Evolutionary conservation across 805 yeast genomes (phyloP).

Genomic region (Suhomyces sp.): DNA sequence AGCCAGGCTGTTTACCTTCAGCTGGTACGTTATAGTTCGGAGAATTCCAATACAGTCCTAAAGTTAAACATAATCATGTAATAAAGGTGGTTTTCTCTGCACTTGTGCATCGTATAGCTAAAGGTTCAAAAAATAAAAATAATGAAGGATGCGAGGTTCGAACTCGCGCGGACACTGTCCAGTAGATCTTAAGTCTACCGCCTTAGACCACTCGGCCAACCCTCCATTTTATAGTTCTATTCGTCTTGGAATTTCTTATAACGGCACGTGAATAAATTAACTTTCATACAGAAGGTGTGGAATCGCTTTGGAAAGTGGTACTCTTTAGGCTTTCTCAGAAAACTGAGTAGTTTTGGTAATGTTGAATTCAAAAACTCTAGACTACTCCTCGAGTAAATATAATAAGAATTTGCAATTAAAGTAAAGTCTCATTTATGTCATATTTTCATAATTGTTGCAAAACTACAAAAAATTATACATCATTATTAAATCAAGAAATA

Average conservation of each 20-base stretch:
- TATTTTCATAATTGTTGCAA: not conserved
- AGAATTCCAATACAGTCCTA: no score
- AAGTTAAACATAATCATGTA: not conserved
- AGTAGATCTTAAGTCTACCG: conserved; percentile 47
- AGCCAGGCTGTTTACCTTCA: not conserved
- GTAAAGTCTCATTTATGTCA: not conserved
- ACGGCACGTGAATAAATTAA: not conserved
- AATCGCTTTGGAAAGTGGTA: no score
- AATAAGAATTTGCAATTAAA: no score
- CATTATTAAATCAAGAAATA: not conserved
- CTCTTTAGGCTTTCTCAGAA: not conserved
- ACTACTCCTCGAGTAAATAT: not conserved
- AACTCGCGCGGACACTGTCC: conserved; percentile 48
- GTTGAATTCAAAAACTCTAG: not conserved
- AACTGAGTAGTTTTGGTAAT: not conserved
- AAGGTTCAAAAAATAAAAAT: conserved; percentile 10
- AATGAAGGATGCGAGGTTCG: conserved; percentile 47
- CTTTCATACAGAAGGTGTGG: not conserved
- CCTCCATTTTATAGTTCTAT: conserved; percentile 24
- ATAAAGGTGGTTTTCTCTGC: not conserved
- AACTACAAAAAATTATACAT: not conserved
- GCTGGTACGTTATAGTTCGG: not conserved
- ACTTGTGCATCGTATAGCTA: no score
- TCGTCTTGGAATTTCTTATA: not conserved
- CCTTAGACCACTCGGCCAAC: conserved; percentile 50